Percentiles rank a stretch among this genome's conserved stretches.
These are phyloP conservation scores for Fusarium acutatum DNA, from an alignment of 2,329 filamentous ascomycete species.

Conservation along the genomic window DNA sequence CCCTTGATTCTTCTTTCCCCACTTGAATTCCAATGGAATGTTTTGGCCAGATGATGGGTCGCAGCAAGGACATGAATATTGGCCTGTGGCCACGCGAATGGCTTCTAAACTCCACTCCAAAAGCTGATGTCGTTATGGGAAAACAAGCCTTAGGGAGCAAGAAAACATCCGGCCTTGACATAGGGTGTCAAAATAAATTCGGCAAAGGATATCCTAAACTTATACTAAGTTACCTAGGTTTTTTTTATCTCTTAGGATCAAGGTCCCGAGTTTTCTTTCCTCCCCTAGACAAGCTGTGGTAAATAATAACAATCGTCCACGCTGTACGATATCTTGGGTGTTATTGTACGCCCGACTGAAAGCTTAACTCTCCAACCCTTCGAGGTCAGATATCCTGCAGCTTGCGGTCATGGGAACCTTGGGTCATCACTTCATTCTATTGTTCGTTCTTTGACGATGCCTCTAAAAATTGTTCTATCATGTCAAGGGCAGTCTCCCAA, in stretches of 20 bases:
- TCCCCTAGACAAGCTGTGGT: not conserved
- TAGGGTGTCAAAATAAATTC: not conserved
- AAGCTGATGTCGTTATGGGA: not conserved
- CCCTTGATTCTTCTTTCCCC: slow-evolving; percentile 12
- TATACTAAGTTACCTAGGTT: not conserved
- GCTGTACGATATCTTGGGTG: not conserved
- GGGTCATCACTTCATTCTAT: slow-evolving; percentile 36
- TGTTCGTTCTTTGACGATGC: slow-evolving; percentile 29
- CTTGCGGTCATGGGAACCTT: not conserved
- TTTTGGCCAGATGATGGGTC: slow-evolving; percentile 19
- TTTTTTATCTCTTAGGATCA: not conserved
- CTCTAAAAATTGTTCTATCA: slow-evolving; percentile 37
- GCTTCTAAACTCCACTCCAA: not conserved
- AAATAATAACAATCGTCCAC: slow-evolving; percentile 17
- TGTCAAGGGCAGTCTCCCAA: slow-evolving; percentile 16
- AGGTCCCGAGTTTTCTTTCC: not conserved
- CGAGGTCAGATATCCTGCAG: not conserved
- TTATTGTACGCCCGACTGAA: not conserved
- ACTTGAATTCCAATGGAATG: slow-evolving; percentile 30
- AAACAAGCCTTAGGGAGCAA: not conserved
- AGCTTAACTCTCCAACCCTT: not conserved
- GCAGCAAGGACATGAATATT: slow-evolving; percentile 19
- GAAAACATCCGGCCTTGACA: not conserved
- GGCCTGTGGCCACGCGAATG: slow-evolving; percentile 7
- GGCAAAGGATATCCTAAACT: not conserved